Evolutionary conservation across 805 yeast genomes (phyloP), one percentile per base, ranked within the genome.

Genomic region (Saturnispora besseyi): DNA sequence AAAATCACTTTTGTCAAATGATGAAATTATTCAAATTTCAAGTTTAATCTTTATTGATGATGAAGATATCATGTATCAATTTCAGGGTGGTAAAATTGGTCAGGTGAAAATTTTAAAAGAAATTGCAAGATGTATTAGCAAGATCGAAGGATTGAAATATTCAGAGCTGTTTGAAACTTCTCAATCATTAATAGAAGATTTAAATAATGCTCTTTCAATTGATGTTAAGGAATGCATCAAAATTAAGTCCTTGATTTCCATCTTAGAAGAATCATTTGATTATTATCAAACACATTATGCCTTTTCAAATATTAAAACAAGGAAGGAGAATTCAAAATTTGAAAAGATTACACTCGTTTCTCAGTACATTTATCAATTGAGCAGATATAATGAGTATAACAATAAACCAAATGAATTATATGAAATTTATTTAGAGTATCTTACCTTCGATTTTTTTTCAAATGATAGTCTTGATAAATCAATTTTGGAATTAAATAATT

Each of bases 1-100:
- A 37, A 64, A 77, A 21, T 91, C 90, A 0, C 82, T 79, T 56
- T 64, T 89, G 36, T 84, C 79, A 40, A 80, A 78, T 24, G 72
- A 69, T 3, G 88, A 84, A 51, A 65, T 75, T 36, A 56, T 69
- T n/a, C 54, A 59, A 33, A 58, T 81, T 8, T 57, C 71, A n/a
- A 66, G 74, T 24, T 61, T 79, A 41, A 61, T 73, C n/a, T 58
- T 53, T 43, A 38, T 62, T 41, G 68, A 63, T 49, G 45, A 56
- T 28, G 62, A 62, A 43, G 69, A 59, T 52, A 22, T 52, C 4
- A 37, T 59, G 13, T 59, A 40, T 41, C 63, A 60, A 40, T 57
- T 51, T n/a, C 29, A 37, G 21, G 59, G 62, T 7, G 59, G 61
- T 1, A 60, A 61, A 37, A 26, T 41, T 18, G 53, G 51, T 15